phyloP scores from a whole-genome alignment of 495 filamentous ascomycete species.

The Penicillium pulvis region DNA sequence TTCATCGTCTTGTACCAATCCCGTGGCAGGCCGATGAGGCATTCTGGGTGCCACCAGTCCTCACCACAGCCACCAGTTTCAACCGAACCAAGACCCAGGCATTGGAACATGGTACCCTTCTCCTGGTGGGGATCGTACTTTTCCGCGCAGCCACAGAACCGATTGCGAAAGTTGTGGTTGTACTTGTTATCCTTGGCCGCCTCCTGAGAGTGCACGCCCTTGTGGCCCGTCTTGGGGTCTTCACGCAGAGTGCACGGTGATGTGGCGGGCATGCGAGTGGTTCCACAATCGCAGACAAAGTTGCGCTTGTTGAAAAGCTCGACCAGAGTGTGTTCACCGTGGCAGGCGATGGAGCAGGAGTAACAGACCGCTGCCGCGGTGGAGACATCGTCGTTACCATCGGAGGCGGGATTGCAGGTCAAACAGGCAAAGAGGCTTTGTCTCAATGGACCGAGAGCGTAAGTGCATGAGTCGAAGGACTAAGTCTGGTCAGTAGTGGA shows the following conservation, averaged over 20 bases:
- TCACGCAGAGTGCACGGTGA: slow-evolving; percentile 77
- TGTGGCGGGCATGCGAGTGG: slow-evolving; percentile 69
- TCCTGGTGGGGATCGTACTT: slow-evolving; percentile 84
- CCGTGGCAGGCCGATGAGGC: slow-evolving; percentile 75
- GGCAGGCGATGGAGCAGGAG: slow-evolving; percentile 93
- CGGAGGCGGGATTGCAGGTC: slow-evolving; percentile 84
- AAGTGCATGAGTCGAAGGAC: slow-evolving; percentile 92
- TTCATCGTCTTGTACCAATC: slow-evolving; percentile 49
- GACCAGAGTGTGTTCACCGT: slow-evolving; percentile 91
- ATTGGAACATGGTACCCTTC: slow-evolving; percentile 99
- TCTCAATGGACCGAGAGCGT: slow-evolving; percentile 79
- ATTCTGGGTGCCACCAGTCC: slow-evolving; percentile 99
- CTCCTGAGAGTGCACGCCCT: slow-evolving; percentile 76
- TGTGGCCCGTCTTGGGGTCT: slow-evolving; percentile 69
- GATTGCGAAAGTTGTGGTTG: slow-evolving; percentile 91
- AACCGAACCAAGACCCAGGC: slow-evolving; percentile 77
- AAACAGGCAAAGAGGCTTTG: slow-evolving; percentile 88
- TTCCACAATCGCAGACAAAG: slow-evolving; percentile 97
- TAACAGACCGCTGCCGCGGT: slow-evolving; percentile 88
- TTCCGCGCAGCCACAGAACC: slow-evolving; percentile 87
- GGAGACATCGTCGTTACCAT: slow-evolving; percentile 60
- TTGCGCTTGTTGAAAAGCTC: slow-evolving; percentile 96
- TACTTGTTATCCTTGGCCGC: slow-evolving; percentile 78
- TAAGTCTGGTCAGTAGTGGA: slow-evolving; percentile 31
- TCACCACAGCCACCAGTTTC: slow-evolving; percentile 90